Conservation (phyloP, 257 asterid genomes). For the Nicotiana otophora region DNA sequence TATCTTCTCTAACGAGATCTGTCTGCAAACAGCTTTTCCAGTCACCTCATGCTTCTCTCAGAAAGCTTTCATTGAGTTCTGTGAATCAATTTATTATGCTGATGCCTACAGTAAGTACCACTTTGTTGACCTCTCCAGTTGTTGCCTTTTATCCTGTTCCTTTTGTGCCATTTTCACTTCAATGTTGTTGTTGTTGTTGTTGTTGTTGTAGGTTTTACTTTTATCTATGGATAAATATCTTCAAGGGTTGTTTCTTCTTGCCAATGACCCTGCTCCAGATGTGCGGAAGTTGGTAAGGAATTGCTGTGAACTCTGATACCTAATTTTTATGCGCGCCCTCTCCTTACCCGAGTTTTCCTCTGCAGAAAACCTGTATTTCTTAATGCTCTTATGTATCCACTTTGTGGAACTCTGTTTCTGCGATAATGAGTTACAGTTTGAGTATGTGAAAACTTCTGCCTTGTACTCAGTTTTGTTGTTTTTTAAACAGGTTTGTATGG, state of each 20-base stretch:
- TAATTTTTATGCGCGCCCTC: neutral
- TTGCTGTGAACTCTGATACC: neutral
- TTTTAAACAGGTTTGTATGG: slow-evolving; percentile 74
- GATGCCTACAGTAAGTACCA: slow-evolving; percentile 76
- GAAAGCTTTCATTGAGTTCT: slow-evolving; percentile 82
- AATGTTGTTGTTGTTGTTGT: slow-evolving; percentile 17
- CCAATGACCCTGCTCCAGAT: slow-evolving; percentile 73
- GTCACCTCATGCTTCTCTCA: slow-evolving; percentile 63
- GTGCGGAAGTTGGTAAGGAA: slow-evolving; percentile 88
- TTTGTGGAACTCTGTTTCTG: neutral
- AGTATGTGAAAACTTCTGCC: neutral
- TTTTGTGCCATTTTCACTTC: neutral
- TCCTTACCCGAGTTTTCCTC: neutral
- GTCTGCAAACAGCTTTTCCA: slow-evolving; percentile 70
- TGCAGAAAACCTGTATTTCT: neutral
- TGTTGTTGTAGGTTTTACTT: slow-evolving; percentile 47
- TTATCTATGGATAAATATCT: slow-evolving; percentile 80
- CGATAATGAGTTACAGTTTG: neutral
- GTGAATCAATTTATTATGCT: slow-evolving; percentile 92
- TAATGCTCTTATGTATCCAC: neutral
- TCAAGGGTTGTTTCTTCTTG: slow-evolving; percentile 88
- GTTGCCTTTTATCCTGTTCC: neutral
- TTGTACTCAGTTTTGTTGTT: slow-evolving; percentile 12
- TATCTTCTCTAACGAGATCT: slow-evolving; percentile 8
- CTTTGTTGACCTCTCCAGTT: slow-evolving; percentile 9